Base-by-base conservation (phyloP, 805 yeast genomes). In the Pachysolen tannophilus region DNA sequence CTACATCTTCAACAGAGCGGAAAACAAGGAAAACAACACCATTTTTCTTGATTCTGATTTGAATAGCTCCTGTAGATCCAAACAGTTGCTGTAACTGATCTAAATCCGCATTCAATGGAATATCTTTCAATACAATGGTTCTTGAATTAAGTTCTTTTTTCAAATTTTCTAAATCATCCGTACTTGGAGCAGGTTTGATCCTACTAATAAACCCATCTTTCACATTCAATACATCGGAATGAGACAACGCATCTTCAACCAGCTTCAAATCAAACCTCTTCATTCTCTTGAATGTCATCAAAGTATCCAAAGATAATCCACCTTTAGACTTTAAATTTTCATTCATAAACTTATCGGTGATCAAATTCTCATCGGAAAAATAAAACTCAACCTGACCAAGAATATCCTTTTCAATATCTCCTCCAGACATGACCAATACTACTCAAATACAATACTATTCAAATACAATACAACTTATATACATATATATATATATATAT, bases 351-450 rank as follows among this genome's bases (percentile, higher is more conserved):
- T 77, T 79, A 61, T 85, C 95, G 46, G 75, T 75, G 47, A 88
- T 94, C 48, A 84, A 70, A 58, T 85, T 85, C 47, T 75, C 69
- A 60, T 85, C 94, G 30, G 87, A 76, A 59, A 85, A 85, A 60
- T 85, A 85, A 60, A 85, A 85, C 53, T 85, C 94, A 26, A 84
- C 90, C 64, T 84, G 94, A 55, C 77, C 69, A 37, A 72, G 40
- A 20, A 70, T 67, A 33, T 63, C 67, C n/a, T n/a, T 6, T n/a
- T n/a, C n/a, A n/a, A n/a, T n/a, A n/a, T n/a, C n/a, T n/a, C n/a
- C n/a, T n/a, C n/a, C n/a, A n/a, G n/a, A n/a, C n/a, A n/a, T n/a
- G n/a, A n/a, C n/a, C n/a, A n/a, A n/a, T n/a, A n/a, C n/a, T n/a
- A n/a, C n/a, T n/a, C n/a, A n/a, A n/a, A n/a, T n/a, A n/a, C n/a